Base-by-base conservation (phyloP, 2,329 filamentous ascomycete genomes). In the Diaporthe ilicicola region DNA sequence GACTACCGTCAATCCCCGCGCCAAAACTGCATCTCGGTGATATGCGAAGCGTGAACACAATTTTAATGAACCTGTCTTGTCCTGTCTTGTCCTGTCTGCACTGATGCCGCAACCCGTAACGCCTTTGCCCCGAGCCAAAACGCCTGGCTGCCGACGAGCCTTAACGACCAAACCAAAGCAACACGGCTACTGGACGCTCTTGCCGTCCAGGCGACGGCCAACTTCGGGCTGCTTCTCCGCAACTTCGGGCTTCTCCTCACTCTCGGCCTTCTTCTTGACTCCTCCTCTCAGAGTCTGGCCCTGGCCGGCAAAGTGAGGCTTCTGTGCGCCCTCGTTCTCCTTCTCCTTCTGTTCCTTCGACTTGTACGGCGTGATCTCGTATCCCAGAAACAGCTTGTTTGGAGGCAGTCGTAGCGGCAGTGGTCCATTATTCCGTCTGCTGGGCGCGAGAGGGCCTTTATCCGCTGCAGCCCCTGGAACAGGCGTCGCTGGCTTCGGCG, bases 321-420 rank as follows among this genome's bases (percentile, higher is more conserved):
- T 89, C 72, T 87, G 86, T 4, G 88, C 86, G n/a, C 90, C 86
- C 73, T 90, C 88, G 46, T 90, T 87, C 71, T 92, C 90, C 72
- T 91, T 86, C 65, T 90, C 89, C 78, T 90, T 91, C 70, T 94
- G 90, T 44, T 90, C 92, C 70, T 92, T 90, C 10, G 93, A 93
- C 84, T 94, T 95, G 51, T 97, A 86, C 0, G 95, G 95, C 81
- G 93, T 97, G 79, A 97, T 88, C 77, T 97, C 92, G 78, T 98
- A 99, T 3, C 96, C 96, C 74, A 99, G 97, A 85, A 99, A 99
- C 5, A 99, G 86, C 82, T 98, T 97, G 77, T 96, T 96, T 0
- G 93, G 92, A 0, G 94, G 89, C 65, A 99, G 81, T 34, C 96
- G 89, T 9, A 99, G 87, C 4, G 95, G 94, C 78, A 96, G 93